Evolutionary conservation across 306 rosid species (phyloP).

Genomic region (Vigna reflexopilosa): DNA sequence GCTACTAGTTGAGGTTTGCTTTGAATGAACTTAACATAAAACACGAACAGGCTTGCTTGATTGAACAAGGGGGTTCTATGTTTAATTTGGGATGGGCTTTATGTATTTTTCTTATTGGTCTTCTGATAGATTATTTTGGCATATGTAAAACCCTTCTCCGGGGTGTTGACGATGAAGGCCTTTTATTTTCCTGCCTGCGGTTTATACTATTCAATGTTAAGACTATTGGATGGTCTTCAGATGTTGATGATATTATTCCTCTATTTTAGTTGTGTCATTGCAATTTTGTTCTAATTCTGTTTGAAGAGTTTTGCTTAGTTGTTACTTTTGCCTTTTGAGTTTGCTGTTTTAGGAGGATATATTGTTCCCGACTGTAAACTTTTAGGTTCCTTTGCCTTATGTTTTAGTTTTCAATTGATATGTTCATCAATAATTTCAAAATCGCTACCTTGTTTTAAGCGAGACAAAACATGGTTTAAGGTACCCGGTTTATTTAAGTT

Average conservation of each 20-base stretch:
- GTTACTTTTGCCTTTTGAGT: background rate
- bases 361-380: background rate
- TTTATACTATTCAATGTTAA: background rate
- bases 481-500: slow-evolving; percentile 1
- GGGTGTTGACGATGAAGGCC: background rate
- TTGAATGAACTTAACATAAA: slow-evolving; percentile 8
- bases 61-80: slow-evolving; percentile 22
- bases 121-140: slow-evolving; percentile 17
- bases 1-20: background rate
- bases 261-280: background rate
- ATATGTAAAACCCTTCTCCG: background rate
- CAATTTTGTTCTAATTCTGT: slow-evolving; percentile 25
- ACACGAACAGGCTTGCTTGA: background rate
- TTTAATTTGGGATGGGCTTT: slow-evolving; percentile 3
- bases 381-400: background rate
- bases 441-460: background rate
- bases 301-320: background rate
- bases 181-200: background rate
- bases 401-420: background rate
- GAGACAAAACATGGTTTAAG: background rate
- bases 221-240: background rate
- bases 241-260: background rate
- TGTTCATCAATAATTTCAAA: background rate
- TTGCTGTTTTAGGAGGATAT: background rate
- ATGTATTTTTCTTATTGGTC: background rate